phyloP scores from a whole-genome alignment of 73 alveolate genomes.

The Blepharisma stoltei region DNA sequence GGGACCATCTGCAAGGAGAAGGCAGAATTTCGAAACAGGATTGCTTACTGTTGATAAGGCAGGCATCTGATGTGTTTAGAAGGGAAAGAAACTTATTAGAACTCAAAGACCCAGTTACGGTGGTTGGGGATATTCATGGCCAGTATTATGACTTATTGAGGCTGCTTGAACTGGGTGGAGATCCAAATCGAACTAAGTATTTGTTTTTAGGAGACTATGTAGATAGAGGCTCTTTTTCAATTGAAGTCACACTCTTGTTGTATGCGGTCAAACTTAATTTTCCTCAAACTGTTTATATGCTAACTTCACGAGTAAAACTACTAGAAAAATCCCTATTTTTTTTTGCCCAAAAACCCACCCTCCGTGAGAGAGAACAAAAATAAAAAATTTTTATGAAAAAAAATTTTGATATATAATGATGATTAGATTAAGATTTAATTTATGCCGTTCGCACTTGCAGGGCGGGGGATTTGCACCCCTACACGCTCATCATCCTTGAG shows the following conservation, averaged over 20 bases:
- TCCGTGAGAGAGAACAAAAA: too few species aligned
- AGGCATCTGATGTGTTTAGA: background rate
- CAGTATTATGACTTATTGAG: constrained; percentile 65
- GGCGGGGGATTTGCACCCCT: too few species aligned
- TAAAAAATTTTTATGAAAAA: too few species aligned
- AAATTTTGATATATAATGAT: too few species aligned
- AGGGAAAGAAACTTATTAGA: background rate
- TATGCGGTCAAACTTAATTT: constrained; percentile 54
- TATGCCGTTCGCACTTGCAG: too few species aligned
- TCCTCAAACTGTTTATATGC: constrained; percentile 49
- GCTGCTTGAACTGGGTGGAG: constrained; percentile 78
- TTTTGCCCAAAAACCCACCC: too few species aligned
- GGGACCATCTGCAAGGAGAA: background rate
- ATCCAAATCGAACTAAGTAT: constrained; percentile 55
- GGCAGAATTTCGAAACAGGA: background rate
- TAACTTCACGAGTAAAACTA: too few species aligned
- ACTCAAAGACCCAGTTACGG: background rate
- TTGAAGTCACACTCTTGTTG: constrained; percentile 60
- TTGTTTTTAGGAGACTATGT: constrained; percentile 79
- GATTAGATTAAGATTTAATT: too few species aligned
- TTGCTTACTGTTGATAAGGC: background rate
- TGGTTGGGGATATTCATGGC: constrained; percentile 34
- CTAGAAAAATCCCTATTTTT: too few species aligned
- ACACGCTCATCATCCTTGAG: too few species aligned
- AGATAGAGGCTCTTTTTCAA: constrained; percentile 72